These are phyloP conservation scores for Apiotrichum brassicae DNA, from an alignment of 1,284 basidiomycete species.

Conservation along the genomic window DNA sequence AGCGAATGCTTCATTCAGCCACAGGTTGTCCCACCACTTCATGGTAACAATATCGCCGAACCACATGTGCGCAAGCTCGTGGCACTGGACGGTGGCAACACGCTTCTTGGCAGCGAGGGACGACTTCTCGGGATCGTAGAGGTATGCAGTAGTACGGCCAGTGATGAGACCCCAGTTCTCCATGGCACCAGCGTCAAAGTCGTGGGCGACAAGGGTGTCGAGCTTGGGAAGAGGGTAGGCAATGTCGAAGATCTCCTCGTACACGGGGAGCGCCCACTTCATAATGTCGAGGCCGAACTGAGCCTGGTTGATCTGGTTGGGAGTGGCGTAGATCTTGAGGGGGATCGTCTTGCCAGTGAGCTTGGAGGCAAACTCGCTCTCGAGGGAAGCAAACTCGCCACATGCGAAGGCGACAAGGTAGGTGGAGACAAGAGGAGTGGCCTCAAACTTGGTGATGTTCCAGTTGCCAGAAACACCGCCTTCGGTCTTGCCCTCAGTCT, in stretches of 20 bases:
- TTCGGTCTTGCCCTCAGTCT: slow-evolving; percentile 40
- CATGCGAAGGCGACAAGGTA: slow-evolving; percentile 91
- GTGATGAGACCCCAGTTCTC: slow-evolving; percentile 96
- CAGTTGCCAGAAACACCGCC: slow-evolving; percentile 48
- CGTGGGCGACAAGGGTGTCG: slow-evolving; percentile 72
- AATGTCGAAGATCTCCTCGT: slow-evolving; percentile 86
- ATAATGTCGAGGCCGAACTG: slow-evolving; percentile 79
- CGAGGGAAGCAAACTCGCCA: slow-evolving; percentile 69
- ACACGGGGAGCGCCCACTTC: slow-evolving; percentile 77
- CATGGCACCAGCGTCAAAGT: slow-evolving; percentile 92
- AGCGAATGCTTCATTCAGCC: slow-evolving; percentile 73
- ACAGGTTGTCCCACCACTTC: slow-evolving; percentile 90
- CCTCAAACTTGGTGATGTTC: slow-evolving; percentile 74
- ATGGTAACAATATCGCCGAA: slow-evolving; percentile 89
- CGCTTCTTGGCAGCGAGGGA: slow-evolving; percentile 72
- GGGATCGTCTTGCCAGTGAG: slow-evolving; percentile 75
- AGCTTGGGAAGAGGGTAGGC: slow-evolving; percentile 90
- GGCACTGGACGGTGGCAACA: slow-evolving; percentile 57
- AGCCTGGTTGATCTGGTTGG: slow-evolving; percentile 68
- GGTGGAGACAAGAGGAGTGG: slow-evolving; percentile 74
- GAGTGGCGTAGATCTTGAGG: slow-evolving; percentile 82
- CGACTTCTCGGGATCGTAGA: slow-evolving; percentile 71
- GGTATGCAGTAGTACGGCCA: slow-evolving; percentile 73
- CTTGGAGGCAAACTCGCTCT: slow-evolving; percentile 72
- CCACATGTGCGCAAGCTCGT: slow-evolving; percentile 52